Evolutionary conservation across 2,329 filamentous ascomycete genomes (phyloP).

Genomic region (Cadophora luteo-olivacea): DNA sequence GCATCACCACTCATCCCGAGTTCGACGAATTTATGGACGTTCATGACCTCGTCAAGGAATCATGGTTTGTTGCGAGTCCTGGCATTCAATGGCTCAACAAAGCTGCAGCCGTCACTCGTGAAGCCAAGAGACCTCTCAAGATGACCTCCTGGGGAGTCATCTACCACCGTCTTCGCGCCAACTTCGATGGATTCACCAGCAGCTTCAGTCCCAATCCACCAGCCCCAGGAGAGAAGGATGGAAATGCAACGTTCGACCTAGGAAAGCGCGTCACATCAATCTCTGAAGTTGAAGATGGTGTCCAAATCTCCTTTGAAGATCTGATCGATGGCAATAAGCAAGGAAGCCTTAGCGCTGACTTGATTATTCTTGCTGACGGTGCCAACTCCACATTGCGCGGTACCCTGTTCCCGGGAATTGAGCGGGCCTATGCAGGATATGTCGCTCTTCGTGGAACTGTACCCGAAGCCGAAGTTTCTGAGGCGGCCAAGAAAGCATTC

Average conservation of each 20-base stretch:
- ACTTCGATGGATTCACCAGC: constrained; percentile 32
- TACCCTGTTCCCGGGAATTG: constrained; percentile 24
- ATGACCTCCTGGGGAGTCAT: constrained; percentile 32
- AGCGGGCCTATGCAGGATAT: constrained; percentile 44
- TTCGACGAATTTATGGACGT: constrained; percentile 24
- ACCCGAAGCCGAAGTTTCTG: constrained; percentile 47
- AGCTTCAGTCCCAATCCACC: constrained; percentile 24
- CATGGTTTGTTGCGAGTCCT: neutral
- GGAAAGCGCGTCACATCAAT: constrained; percentile 22
- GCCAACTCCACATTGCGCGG: constrained; percentile 29
- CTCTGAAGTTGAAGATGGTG: constrained; percentile 5
- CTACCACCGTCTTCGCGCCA: constrained; percentile 32
- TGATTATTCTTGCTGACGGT: constrained; percentile 34
- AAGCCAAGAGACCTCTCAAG: constrained; percentile 17
- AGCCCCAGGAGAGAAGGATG: constrained; percentile 27
- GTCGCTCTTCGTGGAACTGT: constrained; percentile 52
- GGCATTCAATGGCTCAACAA: constrained; percentile 19
- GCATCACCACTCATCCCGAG: constrained; percentile 27
- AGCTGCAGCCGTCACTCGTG: constrained; percentile 16
- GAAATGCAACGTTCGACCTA: constrained; percentile 22
- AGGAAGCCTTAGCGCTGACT: constrained; percentile 17
- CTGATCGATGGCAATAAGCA: neutral
- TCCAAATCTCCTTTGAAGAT: constrained; percentile 14
- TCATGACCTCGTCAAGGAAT: constrained; percentile 18
- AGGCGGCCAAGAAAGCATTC: constrained; percentile 45